These are phyloP conservation scores for Tritrichomonas musculus DNA, from an alignment of 208 protist species.

Conservation along the genomic window DNA sequence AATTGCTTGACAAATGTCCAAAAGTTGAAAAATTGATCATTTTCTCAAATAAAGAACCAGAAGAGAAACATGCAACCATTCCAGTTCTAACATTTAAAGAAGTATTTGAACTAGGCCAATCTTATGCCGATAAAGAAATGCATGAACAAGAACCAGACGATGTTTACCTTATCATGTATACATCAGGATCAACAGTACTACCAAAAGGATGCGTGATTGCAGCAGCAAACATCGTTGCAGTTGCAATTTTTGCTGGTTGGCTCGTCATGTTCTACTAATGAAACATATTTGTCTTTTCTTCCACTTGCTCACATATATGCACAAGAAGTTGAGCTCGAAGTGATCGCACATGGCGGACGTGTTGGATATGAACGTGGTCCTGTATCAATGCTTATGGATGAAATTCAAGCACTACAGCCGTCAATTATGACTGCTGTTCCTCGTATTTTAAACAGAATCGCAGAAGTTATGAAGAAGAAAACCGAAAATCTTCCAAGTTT, in stretches of 20 bases:
- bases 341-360: not conserved
- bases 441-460: not conserved
- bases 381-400: not conserved
- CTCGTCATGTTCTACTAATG: not conserved
- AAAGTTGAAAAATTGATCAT: not conserved
- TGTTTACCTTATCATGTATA: not conserved
- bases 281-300: slow-evolving; percentile 38
- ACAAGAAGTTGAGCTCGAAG: not conserved
- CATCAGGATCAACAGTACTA: slow-evolving; percentile 21
- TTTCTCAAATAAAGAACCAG: not conserved
- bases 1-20: not conserved
- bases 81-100: not conserved
- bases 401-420: not conserved
- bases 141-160: not conserved
- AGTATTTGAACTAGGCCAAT: not conserved
- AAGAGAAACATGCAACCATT: not conserved
- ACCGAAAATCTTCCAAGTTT: not conserved
- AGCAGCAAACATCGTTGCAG: slow-evolving; percentile 23
- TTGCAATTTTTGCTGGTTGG: not conserved
- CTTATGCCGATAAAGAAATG: not conserved
- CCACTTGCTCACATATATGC: slow-evolving; percentile 44
- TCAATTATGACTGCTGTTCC: not conserved
- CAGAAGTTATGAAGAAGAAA: not conserved
- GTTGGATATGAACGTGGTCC: slow-evolving; percentile 16
- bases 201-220: slow-evolving; percentile 34